Percentiles rank a stretch among this genome's conserved stretches.
phyloP scores from a whole-genome alignment of 176 grass and related monocot genomes.

The Typha latifolia region DNA sequence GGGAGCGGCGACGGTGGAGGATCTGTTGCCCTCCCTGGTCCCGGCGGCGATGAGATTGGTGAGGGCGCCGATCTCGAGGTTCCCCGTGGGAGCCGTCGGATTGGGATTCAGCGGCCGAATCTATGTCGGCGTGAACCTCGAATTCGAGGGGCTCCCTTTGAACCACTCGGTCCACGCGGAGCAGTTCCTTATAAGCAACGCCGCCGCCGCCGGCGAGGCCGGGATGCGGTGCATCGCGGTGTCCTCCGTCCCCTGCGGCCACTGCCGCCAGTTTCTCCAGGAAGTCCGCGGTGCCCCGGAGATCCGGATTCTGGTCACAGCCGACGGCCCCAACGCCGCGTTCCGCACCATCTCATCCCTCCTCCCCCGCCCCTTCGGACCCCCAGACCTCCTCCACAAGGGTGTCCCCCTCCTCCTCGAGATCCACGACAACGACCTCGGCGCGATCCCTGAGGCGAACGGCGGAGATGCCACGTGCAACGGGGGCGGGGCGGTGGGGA shows the following conservation, averaged over 20 bases:
- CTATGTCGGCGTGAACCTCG: constrained; percentile 82
- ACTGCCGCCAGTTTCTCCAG: constrained; percentile 97
- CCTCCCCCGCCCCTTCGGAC: constrained; percentile 64
- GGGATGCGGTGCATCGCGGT: constrained; percentile 73
- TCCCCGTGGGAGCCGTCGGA: constrained; percentile 75
- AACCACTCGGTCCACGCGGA: constrained; percentile 75
- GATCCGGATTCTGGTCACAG: constrained; percentile 73
- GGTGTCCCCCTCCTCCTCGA: constrained; percentile 67
- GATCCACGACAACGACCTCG: constrained; percentile 51
- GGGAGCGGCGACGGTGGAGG: constrained; percentile 43
- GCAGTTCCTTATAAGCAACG: constrained; percentile 82
- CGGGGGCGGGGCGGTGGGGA: constrained; percentile 10
- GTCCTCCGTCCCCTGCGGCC: constrained; percentile 84
- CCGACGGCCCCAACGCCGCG: constrained; percentile 42
- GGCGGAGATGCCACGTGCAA: constrained; percentile 25
- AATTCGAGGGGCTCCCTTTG: constrained; percentile 58
- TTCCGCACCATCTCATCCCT: constrained; percentile 66
- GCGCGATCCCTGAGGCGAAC: constrained; percentile 2
- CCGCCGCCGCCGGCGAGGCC: constrained; percentile 53
- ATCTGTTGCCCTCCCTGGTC: constrained; percentile 67
- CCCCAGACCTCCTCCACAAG: constrained; percentile 60
- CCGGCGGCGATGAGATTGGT: constrained; percentile 54
- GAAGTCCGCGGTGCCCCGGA: constrained; percentile 67
- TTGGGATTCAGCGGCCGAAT: constrained; percentile 67
- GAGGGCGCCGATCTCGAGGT: constrained; percentile 52